Evolutionary conservation across 148 eudicot species (phyloP), one percentile per base, ranked within the genome.

Genomic region (Drosera capensis): DNA sequence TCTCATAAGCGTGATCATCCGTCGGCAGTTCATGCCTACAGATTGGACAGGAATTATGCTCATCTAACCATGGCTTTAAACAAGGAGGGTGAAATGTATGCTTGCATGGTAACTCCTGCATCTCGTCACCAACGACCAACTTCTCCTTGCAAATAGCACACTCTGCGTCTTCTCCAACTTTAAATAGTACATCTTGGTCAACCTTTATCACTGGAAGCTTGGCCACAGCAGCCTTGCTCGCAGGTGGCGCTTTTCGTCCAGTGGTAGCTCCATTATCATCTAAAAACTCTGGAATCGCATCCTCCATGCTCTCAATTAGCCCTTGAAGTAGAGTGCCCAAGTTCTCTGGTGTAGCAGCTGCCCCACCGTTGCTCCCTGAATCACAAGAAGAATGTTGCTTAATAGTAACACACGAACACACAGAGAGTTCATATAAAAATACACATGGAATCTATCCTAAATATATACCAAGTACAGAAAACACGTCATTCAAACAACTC

Each of bases 51-150:
- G 95, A 90, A 28, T 90, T 85, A 54, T 85, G 88, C 63, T 80
- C 88, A 43, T 85, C 94, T 70, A 88, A 62, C 97, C 97, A 88
- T 36, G 97, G 97, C 63, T 88, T 88, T 41, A 84, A 63, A 59
- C 97, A 88, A 8, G 81, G 71, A 22, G 93, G 97, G 51, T 88
- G 97, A 49, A 84, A 88, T 51, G 68, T 50, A 50, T 88, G 97
- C 44, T 80, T 71, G 67, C 95, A 88, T 3, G 97, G 95, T 68
- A 88, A 54, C 54, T 88, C 95, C 55, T 88, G 95, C 94, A 88
- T 88, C 29, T 71, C 60, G 64, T 80, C 95, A 1, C 68, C 67
- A 2, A 78, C 56, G n/a, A 63, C 54, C 62, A 83, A 65, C 19
- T 65, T 78, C 62, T 88, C 97, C 57, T 78, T 78, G 63, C 97